Conservation (phyloP, 768 basidiomycete species). For the Pleurotus cornucopiae region DNA sequence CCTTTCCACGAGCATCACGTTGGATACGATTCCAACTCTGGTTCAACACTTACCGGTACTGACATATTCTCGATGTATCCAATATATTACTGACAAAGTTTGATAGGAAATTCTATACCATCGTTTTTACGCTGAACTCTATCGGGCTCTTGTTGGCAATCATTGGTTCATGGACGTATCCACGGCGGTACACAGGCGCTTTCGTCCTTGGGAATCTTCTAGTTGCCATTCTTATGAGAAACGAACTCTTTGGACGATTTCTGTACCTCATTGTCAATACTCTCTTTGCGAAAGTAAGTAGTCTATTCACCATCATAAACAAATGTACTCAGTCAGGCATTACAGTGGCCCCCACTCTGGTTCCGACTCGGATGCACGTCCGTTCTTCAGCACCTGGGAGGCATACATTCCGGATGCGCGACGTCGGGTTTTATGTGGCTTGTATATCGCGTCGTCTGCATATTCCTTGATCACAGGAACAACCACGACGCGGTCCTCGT, state of each 20-base stretch:
- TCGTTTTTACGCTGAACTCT: slow-evolving; percentile 57
- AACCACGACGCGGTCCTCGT: slow-evolving; percentile 55
- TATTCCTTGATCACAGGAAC: slow-evolving; percentile 44
- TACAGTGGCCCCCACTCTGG: slow-evolving; percentile 49
- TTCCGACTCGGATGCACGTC: slow-evolving; percentile 73
- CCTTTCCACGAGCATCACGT: slow-evolving; percentile 41
- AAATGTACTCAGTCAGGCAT: not conserved
- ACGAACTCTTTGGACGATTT: slow-evolving; percentile 78
- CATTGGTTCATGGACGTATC: slow-evolving; percentile 64
- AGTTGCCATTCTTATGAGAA: slow-evolving; percentile 70
- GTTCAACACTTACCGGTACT: slow-evolving; percentile 73
- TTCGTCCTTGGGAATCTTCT: slow-evolving; percentile 74
- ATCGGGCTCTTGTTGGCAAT: slow-evolving; percentile 57
- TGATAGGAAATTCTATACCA: slow-evolving; percentile 69
- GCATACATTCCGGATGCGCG: slow-evolving; percentile 83
- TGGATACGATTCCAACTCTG: slow-evolving; percentile 64
- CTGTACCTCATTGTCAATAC: slow-evolving; percentile 71
- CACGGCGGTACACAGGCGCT: slow-evolving; percentile 60
- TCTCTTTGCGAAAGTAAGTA: slow-evolving; percentile 67
- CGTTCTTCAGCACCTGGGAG: slow-evolving; percentile 72
- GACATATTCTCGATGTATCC: not conserved
- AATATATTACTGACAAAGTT: not conserved
- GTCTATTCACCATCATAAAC: not conserved
- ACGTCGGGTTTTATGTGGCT: slow-evolving; percentile 73
- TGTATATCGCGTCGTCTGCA: slow-evolving; percentile 52